Base-by-base conservation (phyloP, 2,329 filamentous ascomycete genomes). In the Epichloe hybrida region DNA sequence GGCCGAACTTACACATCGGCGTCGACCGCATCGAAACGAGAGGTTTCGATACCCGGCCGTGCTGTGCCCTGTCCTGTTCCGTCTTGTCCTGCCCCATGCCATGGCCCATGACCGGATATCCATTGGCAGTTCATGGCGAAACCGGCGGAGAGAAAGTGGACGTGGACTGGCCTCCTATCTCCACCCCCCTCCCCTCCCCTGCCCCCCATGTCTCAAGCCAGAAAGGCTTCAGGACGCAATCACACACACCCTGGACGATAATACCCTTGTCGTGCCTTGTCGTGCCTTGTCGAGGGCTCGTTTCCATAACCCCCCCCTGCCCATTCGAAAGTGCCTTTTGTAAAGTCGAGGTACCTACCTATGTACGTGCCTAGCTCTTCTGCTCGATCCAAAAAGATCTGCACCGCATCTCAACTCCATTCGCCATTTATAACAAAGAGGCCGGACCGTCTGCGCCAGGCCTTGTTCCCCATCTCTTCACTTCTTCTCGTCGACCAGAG, bases 371-470 rank as follows among this genome's bases (percentile, higher is more conserved):
- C 20, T 37, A 36, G 37, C 47, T 38, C 31, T 27, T 27, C 23
- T 50, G 48, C 46, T 42, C 34, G 13, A 44, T 51, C 15, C 44
- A 40, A 48, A 44, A 45, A 40, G 50, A 54, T 54, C 50, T 54
- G 49, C 53, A 52, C 50, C 50, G 41, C 53, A 48, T 56, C 21
- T 56, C 52, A 48, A 41, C 38, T 46, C 51, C 52, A 55, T 50
- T 50, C 52, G 46, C 54, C 51, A 55, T 54, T 56, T 51, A 56
- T 55, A 56, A 57, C 51, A 52, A 54, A 49, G 50, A 54, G 52
- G 54, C 50, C 54, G 53, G 56, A 46, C 54, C 57, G 53, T 55
- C 56, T 56, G 42, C 51, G 40, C 46, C 52, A 52, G 44, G 27
- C 31, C 37, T 39, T 31, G 23, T 46, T 54, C 50, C 51, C 42